phyloP scores from a whole-genome alignment of 2,329 filamentous ascomycete species.

The Venturia aucupariae region DNA sequence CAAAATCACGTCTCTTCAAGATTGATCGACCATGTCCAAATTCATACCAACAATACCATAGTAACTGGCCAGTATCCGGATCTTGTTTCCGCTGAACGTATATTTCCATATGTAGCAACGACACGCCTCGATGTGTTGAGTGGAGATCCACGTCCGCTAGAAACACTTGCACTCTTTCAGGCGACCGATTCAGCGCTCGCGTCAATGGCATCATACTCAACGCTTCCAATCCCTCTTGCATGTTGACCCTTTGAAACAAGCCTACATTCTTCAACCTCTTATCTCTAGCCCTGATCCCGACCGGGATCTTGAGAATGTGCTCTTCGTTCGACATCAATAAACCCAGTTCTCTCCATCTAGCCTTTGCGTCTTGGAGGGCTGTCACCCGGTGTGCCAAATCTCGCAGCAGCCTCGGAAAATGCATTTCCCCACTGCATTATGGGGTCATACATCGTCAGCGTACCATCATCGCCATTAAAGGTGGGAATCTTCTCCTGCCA shows the following conservation, averaged over 20 bases:
- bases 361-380: conserved; percentile 27
- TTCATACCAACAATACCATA: not conserved
- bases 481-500: conserved; percentile 39
- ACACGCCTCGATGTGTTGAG: not conserved
- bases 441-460: conserved; percentile 25
- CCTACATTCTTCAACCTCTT: conserved; percentile 22
- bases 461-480: conserved; percentile 30
- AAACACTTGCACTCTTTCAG: conserved; percentile 22
- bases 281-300: conserved; percentile 20
- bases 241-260: conserved; percentile 13
- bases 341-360: conserved; percentile 26
- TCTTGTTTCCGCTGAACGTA: not conserved
- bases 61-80: too few species aligned
- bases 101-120: not conserved
- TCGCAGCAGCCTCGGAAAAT: conserved; percentile 16
- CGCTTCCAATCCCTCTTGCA: conserved; percentile 24
- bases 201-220: conserved; percentile 20
- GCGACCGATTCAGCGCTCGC: conserved; percentile 21
- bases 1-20: not conserved
- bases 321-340: conserved; percentile 21
- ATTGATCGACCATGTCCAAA: not conserved
- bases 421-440: conserved; percentile 7
- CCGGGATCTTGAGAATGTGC: conserved; percentile 16
- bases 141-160: conserved; percentile 19
- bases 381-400: conserved; percentile 17